Conservation (phyloP, 106 monocot genomes). For the Dendrobium officinale region DNA sequence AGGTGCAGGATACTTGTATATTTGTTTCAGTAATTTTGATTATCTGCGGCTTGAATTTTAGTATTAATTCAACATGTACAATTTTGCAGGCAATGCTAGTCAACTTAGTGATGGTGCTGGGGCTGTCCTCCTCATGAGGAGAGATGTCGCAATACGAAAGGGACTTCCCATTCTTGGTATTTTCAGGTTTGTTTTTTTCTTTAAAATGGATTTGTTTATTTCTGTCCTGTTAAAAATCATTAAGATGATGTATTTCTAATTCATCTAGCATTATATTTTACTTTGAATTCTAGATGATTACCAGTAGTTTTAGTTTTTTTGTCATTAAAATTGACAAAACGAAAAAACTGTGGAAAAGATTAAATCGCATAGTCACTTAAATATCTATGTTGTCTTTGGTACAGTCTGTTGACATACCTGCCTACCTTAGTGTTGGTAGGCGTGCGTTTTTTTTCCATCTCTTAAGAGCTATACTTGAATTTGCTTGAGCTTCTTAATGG, state of each 20-base stretch:
- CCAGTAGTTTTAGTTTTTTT: too few relatives aligned
- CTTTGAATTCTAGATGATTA: too few relatives aligned
- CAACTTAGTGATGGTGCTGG: conserved; percentile 90
- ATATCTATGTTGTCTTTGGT: too few relatives aligned
- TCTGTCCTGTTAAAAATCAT: background rate
- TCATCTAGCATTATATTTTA: background rate
- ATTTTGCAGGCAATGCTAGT: conserved; percentile 67
- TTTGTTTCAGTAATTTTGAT: background rate
- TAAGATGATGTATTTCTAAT: too few relatives aligned
- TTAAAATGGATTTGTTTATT: background rate
- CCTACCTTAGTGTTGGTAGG: background rate
- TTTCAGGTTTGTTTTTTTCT: conserved; percentile 40
- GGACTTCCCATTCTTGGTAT: conserved; percentile 83
- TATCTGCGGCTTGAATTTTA: background rate
- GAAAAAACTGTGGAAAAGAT: too few relatives aligned
- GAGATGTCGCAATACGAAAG: conserved; percentile 55
- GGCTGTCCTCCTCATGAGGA: conserved; percentile 88
- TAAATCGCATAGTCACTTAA: too few relatives aligned
- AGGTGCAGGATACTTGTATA: conserved; percentile 28
- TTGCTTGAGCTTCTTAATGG: background rate
- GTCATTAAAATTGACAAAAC: too few relatives aligned
- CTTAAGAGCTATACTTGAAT: background rate
- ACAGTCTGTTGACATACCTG: background rate
- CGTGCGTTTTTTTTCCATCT: background rate
- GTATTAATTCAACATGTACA: conserved; percentile 4